A percentile compares a stretch with the other conserved stretches of the same genome.
phyloP scores from a whole-genome alignment of 2,329 filamentous ascomycete genomes.

The Penicillium sp. region DNA sequence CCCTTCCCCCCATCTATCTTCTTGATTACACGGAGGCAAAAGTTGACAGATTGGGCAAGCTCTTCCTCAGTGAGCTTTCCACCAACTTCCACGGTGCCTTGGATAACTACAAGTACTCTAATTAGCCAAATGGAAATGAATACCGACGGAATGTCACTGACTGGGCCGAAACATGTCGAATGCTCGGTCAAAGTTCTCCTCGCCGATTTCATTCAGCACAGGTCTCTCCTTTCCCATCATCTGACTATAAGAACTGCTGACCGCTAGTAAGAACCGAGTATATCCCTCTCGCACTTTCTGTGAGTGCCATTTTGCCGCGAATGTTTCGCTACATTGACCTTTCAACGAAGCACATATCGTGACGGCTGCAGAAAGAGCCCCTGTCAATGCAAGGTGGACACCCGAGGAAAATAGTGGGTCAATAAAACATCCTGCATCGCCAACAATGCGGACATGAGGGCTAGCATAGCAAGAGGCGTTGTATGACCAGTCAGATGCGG shows the following conservation, averaged over 20 bases:
- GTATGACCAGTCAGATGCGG: conserved; percentile 56
- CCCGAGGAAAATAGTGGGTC: conserved; percentile 57
- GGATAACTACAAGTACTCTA: conserved; percentile 33
- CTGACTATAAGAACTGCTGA: conserved; percentile 46
- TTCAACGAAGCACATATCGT: conserved; percentile 48
- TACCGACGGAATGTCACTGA: conserved; percentile 26
- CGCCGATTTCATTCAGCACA: conserved; percentile 48
- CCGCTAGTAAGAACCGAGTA: conserved; percentile 53
- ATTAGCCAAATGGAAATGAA: not conserved
- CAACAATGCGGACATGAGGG: conserved; percentile 47
- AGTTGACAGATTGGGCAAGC: not conserved
- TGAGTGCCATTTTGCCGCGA: conserved; percentile 47
- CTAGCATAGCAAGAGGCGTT: conserved; percentile 48
- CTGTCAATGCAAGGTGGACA: conserved; percentile 50
- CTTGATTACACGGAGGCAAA: not conserved
- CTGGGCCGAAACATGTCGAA: conserved; percentile 48
- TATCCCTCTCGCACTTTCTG: conserved; percentile 53
- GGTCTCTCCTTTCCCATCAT: conserved; percentile 45
- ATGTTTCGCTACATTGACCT: conserved; percentile 45
- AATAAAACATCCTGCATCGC: conserved; percentile 57
- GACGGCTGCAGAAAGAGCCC: conserved; percentile 51
- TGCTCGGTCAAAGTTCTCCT: conserved; percentile 44
- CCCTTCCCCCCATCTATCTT: not conserved
- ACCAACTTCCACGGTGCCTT: conserved; percentile 2
- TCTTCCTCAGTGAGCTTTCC: not conserved